Base-by-base conservation (phyloP, 169 alveolate species). In the Eimeria maxima region DNA sequence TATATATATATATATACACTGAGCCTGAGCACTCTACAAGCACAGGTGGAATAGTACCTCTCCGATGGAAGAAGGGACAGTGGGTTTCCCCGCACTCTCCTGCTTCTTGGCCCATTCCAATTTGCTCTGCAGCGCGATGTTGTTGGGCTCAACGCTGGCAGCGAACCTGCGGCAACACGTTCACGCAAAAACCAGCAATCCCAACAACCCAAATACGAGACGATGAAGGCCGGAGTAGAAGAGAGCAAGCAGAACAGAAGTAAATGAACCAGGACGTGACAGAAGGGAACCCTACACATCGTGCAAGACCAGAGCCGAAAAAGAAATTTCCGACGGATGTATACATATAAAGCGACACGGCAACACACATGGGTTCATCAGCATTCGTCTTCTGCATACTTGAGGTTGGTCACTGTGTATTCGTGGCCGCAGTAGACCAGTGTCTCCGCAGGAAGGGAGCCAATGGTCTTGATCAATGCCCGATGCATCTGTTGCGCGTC, bases 381-480 rank as follows among this genome's bases (percentile, higher is more conserved):
- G n/a, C n/a, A n/a, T n/a, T n/a, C n/a, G 60, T 57, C 24, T 14
- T 14, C 20, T 63, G 38, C 90, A 45, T 57, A 95, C 97, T 67
- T 44, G n/a, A 98, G 95, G 94, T 98, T 98, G 53, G 97, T 96
- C 38, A 97, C 97, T 2, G 99, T 97, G 96, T 99, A 99, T 78
- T 99, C 99, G 93, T 99, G 99, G 3, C 99, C 99, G 95, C 99
- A 98, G 97, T 97, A 99, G 42, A 99, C 97, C 81, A 97, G 97
- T 20, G 99, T 98, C 73, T 98, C 98, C 44, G 94, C 96, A 44
- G 99, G 99, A 13, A 98, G 96, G 78, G 93, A 80, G 80, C 95
- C 95, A 50, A 97, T 93, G 45, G 98, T 96, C 67, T 90, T 89
- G 33, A 95, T 92, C 80, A 98, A 88, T 38, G 97, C 97, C 65